A percentile compares a stretch with the other conserved stretches of the same genome.
phyloP scores from a whole-genome alignment of 768 basidiomycete species.

The Cystoderma amianthinum region DNA sequence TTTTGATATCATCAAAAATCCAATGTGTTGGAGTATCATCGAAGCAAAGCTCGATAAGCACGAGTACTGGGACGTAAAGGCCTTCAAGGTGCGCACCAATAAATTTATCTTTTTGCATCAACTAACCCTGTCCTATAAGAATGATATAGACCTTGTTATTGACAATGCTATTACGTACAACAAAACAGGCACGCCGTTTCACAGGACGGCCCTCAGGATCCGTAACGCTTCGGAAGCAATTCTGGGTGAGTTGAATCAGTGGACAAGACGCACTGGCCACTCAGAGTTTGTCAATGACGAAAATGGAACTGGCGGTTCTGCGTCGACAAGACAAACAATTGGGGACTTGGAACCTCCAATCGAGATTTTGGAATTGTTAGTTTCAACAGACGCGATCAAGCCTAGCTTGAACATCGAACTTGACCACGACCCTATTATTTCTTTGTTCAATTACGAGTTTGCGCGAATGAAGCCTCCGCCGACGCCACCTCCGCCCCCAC shows the following conservation, averaged over 20 bases:
- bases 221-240: conserved; percentile 32
- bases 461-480: conserved; percentile 56
- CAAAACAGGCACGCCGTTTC: conserved; percentile 58
- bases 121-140: conserved; percentile 28
- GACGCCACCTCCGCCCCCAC: conserved; percentile 35
- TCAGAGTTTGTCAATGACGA: background rate
- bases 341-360: conserved; percentile 76
- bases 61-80: conserved; percentile 71
- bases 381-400: conserved; percentile 44
- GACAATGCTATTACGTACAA: conserved; percentile 89
- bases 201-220: conserved; percentile 65
- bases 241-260: conserved; percentile 26
- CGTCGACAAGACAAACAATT: too few relatives aligned
- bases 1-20: conserved; percentile 75
- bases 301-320: background rate
- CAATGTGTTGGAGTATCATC: conserved; percentile 87
- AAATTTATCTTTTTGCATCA: background rate
- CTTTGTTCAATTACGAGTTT: conserved; percentile 65
- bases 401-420: conserved; percentile 50
- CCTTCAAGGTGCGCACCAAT: conserved; percentile 53
- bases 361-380: conserved; percentile 46
- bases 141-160: conserved; percentile 78
- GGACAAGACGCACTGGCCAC: too few relatives aligned
- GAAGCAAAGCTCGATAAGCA: conserved; percentile 75
- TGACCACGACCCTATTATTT: conserved; percentile 49